A percentile compares a stretch with the other conserved stretches of the same genome.
Evolutionary conservation across 768 basidiomycete species (phyloP).

Genomic region (Scleroderma bovista): DNA sequence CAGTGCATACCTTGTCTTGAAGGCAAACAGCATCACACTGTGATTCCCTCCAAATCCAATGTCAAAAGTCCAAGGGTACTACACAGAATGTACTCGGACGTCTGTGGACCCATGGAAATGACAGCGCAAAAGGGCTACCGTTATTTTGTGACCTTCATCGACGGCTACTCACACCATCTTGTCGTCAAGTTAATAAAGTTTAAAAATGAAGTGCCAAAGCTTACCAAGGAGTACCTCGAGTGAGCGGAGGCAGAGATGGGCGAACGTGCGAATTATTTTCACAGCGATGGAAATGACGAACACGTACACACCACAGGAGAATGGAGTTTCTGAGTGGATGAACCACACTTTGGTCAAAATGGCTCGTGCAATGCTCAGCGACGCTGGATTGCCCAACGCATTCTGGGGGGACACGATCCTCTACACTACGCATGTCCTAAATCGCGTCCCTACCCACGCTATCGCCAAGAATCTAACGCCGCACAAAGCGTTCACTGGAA

Average conservation of each 20-base stretch:
- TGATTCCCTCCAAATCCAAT: constrained; percentile 7
- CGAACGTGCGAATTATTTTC: constrained; percentile 11
- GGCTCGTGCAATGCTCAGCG: constrained; percentile 24
- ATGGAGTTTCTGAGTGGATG: constrained; percentile 36
- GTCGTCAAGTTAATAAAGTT: constrained; percentile 6
- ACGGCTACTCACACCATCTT: constrained; percentile 13
- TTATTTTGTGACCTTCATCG: constrained; percentile 18
- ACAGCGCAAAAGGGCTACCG: background rate
- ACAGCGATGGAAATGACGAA: constrained; percentile 19
- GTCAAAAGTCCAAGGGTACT: background rate
- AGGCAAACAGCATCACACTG: constrained; percentile 17
- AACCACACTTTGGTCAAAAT: constrained; percentile 33
- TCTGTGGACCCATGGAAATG: constrained; percentile 15
- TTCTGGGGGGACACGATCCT: constrained; percentile 4
- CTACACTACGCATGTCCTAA: background rate
- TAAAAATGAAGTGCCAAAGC: constrained; percentile 8
- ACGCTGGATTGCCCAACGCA: background rate
- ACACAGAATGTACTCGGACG: constrained; percentile 10
- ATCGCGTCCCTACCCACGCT: background rate
- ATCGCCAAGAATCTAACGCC: constrained; percentile 17
- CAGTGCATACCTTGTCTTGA: constrained; percentile 15
- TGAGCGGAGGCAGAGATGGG: constrained; percentile 10
- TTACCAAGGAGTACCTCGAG: constrained; percentile 10
- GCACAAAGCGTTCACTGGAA: constrained; percentile 12
- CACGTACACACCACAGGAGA: constrained; percentile 34